Percentiles rank a stretch among this genome's conserved stretches.
Conservation (phyloP, 108 stramenopile genomes). For the Nitzschia putrida region DNA sequence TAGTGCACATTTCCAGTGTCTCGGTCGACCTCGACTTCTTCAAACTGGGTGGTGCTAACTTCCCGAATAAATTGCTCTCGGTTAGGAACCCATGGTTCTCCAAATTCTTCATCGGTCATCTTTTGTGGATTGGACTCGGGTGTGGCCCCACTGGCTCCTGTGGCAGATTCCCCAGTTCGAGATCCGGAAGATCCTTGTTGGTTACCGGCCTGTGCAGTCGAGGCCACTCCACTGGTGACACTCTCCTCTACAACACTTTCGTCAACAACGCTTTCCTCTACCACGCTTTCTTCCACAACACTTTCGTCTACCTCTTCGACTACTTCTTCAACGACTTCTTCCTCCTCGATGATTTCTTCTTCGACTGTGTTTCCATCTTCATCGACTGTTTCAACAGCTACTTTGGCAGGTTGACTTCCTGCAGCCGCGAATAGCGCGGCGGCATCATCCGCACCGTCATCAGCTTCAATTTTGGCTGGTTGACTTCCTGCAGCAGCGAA, state of each 20-base stretch:
- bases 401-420: background rate
- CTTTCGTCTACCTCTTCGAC: constrained; percentile 6
- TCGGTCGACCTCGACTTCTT: constrained; percentile 10
- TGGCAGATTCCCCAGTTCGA: background rate
- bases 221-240: background rate
- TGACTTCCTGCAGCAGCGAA: background rate
- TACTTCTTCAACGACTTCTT: constrained; percentile 9
- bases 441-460: constrained; percentile 17
- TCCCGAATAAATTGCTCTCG: constrained; percentile 2
- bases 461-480: background rate
- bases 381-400: background rate
- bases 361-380: background rate
- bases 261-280: constrained; percentile 14
- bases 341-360: constrained; percentile 21
- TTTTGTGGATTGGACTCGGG: constrained; percentile 1
- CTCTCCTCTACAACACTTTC: constrained; percentile 14
- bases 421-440: constrained; percentile 15
- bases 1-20: constrained; percentile 19
- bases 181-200: background rate
- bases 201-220: background rate
- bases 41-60: constrained; percentile 12
- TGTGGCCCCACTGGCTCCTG: background rate
- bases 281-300: constrained; percentile 16
- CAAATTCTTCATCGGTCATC: constrained; percentile 22
- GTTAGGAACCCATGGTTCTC: constrained; percentile 15